Evolutionary conservation across 306 rosid species (phyloP).

Genomic region (Inga leiocalycina): DNA sequence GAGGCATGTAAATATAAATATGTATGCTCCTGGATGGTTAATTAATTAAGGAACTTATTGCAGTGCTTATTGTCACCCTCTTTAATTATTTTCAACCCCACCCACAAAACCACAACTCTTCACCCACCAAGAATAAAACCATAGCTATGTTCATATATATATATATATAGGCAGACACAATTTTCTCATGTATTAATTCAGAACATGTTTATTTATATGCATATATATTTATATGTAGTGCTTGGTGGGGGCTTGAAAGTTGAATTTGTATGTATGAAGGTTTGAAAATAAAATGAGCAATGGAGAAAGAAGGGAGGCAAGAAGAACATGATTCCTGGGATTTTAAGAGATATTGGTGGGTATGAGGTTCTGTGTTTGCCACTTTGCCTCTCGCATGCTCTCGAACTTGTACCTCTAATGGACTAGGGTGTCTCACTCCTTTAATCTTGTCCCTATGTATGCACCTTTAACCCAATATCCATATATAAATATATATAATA

Average conservation of each 20-base stretch:
- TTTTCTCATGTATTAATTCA: background rate
- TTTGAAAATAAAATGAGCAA: background rate
- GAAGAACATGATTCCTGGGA: slow-evolving; percentile 19
- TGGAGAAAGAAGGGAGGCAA: background rate
- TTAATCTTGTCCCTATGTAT: too few relatives aligned
- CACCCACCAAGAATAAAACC: slow-evolving; percentile 30
- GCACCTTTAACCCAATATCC: too few relatives aligned
- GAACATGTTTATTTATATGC: background rate
- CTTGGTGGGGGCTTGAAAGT: slow-evolving; percentile 33
- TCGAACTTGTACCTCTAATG: background rate
- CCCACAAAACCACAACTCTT: slow-evolving; percentile 28
- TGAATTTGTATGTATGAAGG: background rate
- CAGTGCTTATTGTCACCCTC: slow-evolving; percentile 20
- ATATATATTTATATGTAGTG: background rate
- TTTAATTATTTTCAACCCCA: slow-evolving; percentile 24
- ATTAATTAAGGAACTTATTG: background rate
- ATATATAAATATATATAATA: too few relatives aligned
- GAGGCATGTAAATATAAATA: background rate
- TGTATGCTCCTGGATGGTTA: background rate
- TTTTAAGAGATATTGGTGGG: background rate
- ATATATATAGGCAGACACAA: background rate
- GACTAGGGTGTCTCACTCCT: background rate
- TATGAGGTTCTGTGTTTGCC: slow-evolving; percentile 13
- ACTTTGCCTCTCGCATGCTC: background rate
- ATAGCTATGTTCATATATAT: background rate